These are phyloP conservation scores for Bryopsis sp. DNA, from an alignment of 139 green algal species.

Conservation along the genomic window DNA sequence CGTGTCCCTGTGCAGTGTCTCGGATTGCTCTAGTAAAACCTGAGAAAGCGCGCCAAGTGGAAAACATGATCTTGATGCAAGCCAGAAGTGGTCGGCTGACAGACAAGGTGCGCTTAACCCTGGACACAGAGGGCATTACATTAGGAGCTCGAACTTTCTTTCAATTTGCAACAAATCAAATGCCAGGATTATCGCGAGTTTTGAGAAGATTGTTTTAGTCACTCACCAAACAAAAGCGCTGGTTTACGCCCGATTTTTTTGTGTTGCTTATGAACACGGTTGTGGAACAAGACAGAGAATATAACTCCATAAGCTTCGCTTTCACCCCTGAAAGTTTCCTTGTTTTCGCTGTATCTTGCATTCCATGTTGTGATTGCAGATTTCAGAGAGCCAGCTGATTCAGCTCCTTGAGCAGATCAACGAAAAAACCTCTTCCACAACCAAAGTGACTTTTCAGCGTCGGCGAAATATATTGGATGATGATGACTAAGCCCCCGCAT, in stretches of 20 bases:
- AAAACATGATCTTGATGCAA: conserved; percentile 78
- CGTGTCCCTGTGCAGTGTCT: conserved; percentile 57
- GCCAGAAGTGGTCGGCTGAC: conserved; percentile 61
- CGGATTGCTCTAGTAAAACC: conserved; percentile 93
- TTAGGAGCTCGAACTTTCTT: too few species aligned
- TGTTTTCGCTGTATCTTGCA: background rate
- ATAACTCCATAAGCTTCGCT: too few species aligned
- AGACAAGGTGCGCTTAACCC: conserved; percentile 51
- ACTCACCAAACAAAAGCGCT: too few species aligned
- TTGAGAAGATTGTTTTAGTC: too few species aligned
- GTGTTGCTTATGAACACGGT: too few species aligned
- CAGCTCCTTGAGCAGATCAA: conserved; percentile 77
- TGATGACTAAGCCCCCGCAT: conserved; percentile 52
- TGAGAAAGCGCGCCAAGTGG: conserved; percentile 81
- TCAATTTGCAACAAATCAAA: too few species aligned
- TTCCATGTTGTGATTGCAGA: conserved; percentile 32
- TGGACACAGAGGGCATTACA: too few species aligned
- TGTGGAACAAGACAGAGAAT: too few species aligned
- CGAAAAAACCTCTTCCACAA: conserved; percentile 36
- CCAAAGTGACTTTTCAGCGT: conserved; percentile 71
- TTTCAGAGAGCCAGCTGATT: conserved; percentile 73
- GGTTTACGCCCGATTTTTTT: too few species aligned
- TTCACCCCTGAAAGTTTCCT: background rate
- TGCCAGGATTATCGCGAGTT: too few species aligned
- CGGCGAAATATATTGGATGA: conserved; percentile 52